These are phyloP conservation scores for Castanospermum australe DNA, from an alignment of 306 rosid species.

Conservation along the genomic window DNA sequence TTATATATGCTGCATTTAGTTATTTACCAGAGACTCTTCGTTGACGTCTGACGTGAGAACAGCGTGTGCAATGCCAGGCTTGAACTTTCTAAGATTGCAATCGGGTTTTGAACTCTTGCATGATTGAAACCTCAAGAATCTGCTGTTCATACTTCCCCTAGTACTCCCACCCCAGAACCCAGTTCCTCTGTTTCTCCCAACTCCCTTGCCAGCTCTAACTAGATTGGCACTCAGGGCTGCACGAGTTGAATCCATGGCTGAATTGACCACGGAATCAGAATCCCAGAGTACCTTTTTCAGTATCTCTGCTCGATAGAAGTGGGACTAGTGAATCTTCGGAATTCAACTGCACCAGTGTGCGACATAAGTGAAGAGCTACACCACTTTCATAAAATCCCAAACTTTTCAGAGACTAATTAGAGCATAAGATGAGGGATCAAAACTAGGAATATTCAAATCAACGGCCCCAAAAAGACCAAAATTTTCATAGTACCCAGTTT, in stretches of 20 bases:
- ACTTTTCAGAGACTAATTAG: neutral
- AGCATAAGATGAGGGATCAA: neutral
- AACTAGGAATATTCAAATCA: neutral
- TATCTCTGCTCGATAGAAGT: neutral
- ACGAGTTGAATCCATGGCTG: conserved; percentile 52
- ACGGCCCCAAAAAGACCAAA: neutral
- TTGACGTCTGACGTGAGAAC: conserved; percentile 57
- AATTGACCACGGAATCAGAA: conserved; percentile 1
- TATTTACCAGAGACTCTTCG: conserved; percentile 46
- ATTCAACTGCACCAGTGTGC: neutral
- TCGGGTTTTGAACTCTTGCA: conserved; percentile 32
- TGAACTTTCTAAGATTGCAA: conserved; percentile 24
- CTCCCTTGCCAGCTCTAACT: neutral
- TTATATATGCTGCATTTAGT: neutral
- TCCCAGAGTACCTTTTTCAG: neutral
- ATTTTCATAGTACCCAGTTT: neutral
- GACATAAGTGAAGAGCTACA: neutral
- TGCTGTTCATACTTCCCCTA: conserved; percentile 32
- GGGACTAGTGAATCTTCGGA: neutral
- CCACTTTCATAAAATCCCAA: conserved; percentile 18
- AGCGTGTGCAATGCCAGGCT: conserved; percentile 37
- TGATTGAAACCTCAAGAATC: conserved; percentile 31
- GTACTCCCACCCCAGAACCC: conserved; percentile 58
- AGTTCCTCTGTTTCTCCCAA: conserved; percentile 33
- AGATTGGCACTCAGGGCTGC: conserved; percentile 39